A percentile compares a stretch with the other conserved stretches of the same genome.
phyloP scores from a whole-genome alignment of 768 basidiomycete genomes.

The Tubosaeta brunneosetosa region DNA sequence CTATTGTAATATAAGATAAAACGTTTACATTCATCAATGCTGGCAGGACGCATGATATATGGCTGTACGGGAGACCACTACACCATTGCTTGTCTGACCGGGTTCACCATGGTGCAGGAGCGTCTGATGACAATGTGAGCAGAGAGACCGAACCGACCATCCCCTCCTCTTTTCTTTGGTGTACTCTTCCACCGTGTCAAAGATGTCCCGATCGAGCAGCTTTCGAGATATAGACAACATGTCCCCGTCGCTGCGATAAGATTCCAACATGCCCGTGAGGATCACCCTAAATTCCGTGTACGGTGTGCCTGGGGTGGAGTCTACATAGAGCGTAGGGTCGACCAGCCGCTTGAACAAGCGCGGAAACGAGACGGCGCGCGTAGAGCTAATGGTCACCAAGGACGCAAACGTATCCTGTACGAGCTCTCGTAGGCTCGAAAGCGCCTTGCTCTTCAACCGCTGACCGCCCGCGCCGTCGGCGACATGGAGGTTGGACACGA shows the following conservation, averaged over 20 bases:
- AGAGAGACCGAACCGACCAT: conserved; percentile 52
- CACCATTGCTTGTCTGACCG: conserved; percentile 18
- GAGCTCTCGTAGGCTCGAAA: conserved; percentile 60
- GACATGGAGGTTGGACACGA: conserved; percentile 44
- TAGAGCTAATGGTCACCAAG: conserved; percentile 79
- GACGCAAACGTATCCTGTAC: conserved; percentile 82
- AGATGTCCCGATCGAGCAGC: conserved; percentile 78
- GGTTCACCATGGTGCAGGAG: conserved; percentile 30
- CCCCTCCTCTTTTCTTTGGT: conserved; percentile 55
- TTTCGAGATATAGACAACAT: conserved; percentile 81
- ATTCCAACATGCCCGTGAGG: conserved; percentile 91
- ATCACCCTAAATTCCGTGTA: conserved; percentile 92
- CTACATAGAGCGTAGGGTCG: conserved; percentile 53
- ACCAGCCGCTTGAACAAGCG: conserved; percentile 89
- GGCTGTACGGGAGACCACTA: conserved; percentile 55
- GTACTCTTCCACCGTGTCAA: conserved; percentile 61
- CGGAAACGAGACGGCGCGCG: conserved; percentile 82
- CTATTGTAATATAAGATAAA: conserved; percentile 1
- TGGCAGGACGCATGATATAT: conserved; percentile 52
- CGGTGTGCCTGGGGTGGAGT: conserved; percentile 52
- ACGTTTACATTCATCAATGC: conserved; percentile 15
- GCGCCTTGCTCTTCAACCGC: conserved; percentile 18
- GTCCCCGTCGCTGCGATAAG: conserved; percentile 89
- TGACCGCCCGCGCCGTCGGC: conserved; percentile 20
- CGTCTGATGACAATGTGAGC: conserved; percentile 49